These are phyloP conservation scores for Wickerhamomyces strasburgensis DNA, from an alignment of 805 yeast species.

Conservation along the genomic window DNA sequence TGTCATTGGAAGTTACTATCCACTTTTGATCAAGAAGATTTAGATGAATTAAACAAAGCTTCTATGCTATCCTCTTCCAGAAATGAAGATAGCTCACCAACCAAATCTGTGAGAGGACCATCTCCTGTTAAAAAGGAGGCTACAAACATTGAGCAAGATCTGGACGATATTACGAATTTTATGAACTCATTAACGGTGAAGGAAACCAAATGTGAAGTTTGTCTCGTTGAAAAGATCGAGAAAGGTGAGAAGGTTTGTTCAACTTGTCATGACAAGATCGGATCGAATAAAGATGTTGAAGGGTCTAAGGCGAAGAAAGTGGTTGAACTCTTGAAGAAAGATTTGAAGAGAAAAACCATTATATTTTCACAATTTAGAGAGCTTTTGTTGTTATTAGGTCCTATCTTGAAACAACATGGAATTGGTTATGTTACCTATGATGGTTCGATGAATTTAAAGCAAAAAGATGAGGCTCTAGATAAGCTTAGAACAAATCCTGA, in stretches of 20 bases:
- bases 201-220: conserved; percentile 22
- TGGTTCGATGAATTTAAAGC: conserved; percentile 29
- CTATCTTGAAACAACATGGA: conserved; percentile 27
- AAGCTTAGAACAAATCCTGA: conserved; percentile 27
- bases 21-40: conserved; percentile 11
- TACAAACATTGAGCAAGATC: conserved; percentile 11
- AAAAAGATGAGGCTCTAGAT: conserved; percentile 28
- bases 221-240: conserved; percentile 14
- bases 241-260: conserved; percentile 12
- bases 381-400: conserved; percentile 29
- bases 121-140: conserved; percentile 10
- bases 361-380: conserved; percentile 40
- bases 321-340: conserved; percentile 28
- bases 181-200: conserved; percentile 22
- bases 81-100: not conserved
- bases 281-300: conserved; percentile 13
- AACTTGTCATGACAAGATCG: conserved; percentile 12
- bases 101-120: no score
- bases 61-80: conserved; percentile 8
- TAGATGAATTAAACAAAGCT: conserved; percentile 9
- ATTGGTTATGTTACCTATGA: conserved; percentile 30
- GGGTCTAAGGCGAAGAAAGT: conserved; percentile 34
- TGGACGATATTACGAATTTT: conserved; percentile 20
- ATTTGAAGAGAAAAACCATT: conserved; percentile 36
- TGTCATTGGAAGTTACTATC: conserved; percentile 29